phyloP scores from a whole-genome alignment of 148 eudicot species.

The Rheum nobile region DNA sequence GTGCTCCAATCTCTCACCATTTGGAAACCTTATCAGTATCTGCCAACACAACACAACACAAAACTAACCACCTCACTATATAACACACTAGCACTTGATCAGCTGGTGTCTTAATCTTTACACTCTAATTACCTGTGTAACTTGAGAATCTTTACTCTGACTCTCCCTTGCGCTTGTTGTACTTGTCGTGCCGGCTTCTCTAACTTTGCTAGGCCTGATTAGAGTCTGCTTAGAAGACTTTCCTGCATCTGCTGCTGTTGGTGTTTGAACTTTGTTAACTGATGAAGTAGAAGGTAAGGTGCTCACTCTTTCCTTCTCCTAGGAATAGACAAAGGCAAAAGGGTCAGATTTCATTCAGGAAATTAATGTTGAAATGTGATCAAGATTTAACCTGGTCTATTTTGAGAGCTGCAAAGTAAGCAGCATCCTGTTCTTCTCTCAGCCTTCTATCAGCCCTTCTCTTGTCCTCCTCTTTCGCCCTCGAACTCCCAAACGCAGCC shows the following conservation, averaged over 20 bases:
- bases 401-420: conserved; percentile 67
- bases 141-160: conserved; percentile 29
- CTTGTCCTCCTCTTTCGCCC: conserved; percentile 46
- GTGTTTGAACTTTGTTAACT: conserved; percentile 21
- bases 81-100: neutral
- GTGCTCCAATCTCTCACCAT: conserved; percentile 66
- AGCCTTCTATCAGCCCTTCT: conserved; percentile 38
- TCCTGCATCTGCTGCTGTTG: conserved; percentile 11
- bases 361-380: neutral
- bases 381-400: conserved; percentile 51
- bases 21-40: conserved; percentile 79
- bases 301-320: conserved; percentile 54
- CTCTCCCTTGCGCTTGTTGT: conserved; percentile 13
- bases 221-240: neutral
- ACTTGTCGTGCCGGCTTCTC: conserved; percentile 12
- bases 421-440: conserved; percentile 86
- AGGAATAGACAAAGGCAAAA: neutral
- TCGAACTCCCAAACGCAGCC: conserved; percentile 45
- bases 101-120: neutral
- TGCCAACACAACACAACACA: conserved; percentile 15
- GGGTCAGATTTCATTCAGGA: neutral
- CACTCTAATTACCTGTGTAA: conserved; percentile 40
- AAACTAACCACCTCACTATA: neutral
- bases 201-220: conserved; percentile 22
- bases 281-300: conserved; percentile 12